Conservation (phyloP, 805 yeast genomes). For the Suhomyces sp. region DNA sequence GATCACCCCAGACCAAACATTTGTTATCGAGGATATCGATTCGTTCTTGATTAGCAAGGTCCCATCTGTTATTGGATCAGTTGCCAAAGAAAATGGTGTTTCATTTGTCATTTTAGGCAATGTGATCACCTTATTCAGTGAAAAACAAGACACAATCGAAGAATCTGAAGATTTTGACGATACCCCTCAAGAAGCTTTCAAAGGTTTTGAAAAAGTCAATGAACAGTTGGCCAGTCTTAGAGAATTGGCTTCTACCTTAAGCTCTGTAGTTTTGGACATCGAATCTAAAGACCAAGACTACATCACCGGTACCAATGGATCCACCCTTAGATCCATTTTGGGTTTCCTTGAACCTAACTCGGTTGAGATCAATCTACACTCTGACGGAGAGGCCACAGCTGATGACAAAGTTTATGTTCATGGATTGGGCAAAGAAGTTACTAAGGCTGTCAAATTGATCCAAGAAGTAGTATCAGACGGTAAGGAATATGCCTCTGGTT, state of each 20-base stretch:
- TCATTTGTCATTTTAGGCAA: conserved; percentile 58
- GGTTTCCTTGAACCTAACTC: conserved; percentile 36
- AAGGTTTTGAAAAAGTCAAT: conserved; percentile 53
- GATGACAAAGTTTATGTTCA: conserved; percentile 58
- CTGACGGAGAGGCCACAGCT: conserved; percentile 33
- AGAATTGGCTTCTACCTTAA: conserved; percentile 52
- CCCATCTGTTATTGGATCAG: conserved; percentile 35
- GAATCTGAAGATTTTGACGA: conserved; percentile 58
- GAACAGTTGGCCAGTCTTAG: conserved; percentile 56
- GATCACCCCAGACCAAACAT: conserved; percentile 64
- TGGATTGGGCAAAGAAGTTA: conserved; percentile 67
- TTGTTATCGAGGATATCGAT: conserved; percentile 61
- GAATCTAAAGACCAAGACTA: conserved; percentile 54
- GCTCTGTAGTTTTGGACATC: conserved; percentile 49
- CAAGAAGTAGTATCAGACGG: conserved; percentile 54
- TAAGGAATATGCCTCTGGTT: conserved; percentile 47
- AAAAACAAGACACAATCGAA: conserved; percentile 44
- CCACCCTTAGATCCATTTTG: conserved; percentile 51
- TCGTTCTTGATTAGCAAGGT: conserved; percentile 53
- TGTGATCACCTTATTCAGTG: conserved; percentile 53
- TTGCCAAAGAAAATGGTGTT: conserved; percentile 46
- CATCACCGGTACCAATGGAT: conserved; percentile 58
- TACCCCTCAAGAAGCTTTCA: conserved; percentile 47
- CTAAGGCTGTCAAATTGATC: conserved; percentile 51
- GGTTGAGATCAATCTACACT: conserved; percentile 47